These are phyloP conservation scores for Calocera viscosa DNA, from an alignment of 768 basidiomycete genomes.

Conservation along the genomic window DNA sequence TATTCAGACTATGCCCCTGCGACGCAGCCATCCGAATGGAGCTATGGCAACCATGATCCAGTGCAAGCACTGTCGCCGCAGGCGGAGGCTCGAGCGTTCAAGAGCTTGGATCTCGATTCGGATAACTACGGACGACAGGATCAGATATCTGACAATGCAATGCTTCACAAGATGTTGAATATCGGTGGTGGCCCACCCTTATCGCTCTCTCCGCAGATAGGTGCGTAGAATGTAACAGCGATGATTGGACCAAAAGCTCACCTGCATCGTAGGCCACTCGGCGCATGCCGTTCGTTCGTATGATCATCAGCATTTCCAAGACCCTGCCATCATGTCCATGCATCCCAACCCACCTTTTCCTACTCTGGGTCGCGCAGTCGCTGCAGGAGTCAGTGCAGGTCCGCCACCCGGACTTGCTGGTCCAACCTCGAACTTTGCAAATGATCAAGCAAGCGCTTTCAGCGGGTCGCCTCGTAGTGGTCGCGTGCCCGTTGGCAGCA, in stretches of 20 bases:
- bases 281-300: not conserved
- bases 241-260: not conserved
- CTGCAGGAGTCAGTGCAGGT: conserved; percentile 1
- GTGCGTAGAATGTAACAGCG: not conserved
- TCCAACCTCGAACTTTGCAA: conserved; percentile 4
- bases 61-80: not conserved
- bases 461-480: not conserved
- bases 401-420: conserved; percentile 9
- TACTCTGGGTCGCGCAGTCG: too few species aligned
- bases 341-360: conserved; percentile 7
- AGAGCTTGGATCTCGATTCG: not conserved
- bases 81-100: not conserved
- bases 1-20: not conserved
- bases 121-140: not conserved
- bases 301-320: conserved; percentile 17
- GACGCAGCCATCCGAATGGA: not conserved
- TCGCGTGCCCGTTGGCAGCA: not conserved
- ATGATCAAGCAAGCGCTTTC: conserved; percentile 10
- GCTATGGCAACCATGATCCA: not conserved
- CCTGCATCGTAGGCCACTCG: not conserved
- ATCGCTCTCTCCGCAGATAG: conserved; percentile 7
- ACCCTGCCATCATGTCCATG: conserved; percentile 23
- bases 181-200: conserved; percentile 9
- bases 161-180: conserved; percentile 15
- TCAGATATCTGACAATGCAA: not conserved